These are phyloP conservation scores for Lactarius trivialis DNA, from an alignment of 768 basidiomycete genomes.

Conservation along the genomic window DNA sequence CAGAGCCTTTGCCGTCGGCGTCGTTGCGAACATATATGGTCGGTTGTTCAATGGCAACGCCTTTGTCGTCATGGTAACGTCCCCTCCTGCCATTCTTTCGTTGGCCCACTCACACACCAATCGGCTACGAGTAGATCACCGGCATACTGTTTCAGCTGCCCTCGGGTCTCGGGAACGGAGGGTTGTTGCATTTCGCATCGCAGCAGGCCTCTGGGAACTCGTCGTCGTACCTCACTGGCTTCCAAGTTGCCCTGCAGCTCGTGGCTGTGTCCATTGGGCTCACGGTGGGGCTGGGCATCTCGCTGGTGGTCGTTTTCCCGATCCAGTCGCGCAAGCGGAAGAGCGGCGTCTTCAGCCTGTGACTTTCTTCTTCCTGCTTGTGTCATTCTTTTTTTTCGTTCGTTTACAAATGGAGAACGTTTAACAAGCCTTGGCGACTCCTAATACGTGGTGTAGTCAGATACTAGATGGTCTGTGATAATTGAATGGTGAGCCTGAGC, in stretches of 20 bases:
- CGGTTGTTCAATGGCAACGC: constrained; percentile 67
- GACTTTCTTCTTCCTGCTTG: neutral
- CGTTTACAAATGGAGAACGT: neutral
- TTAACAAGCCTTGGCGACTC: neutral
- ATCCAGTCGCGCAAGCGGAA: constrained; percentile 51
- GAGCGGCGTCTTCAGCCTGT: constrained; percentile 59
- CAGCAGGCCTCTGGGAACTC: constrained; percentile 46
- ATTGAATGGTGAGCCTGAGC: neutral
- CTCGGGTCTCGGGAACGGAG: constrained; percentile 73
- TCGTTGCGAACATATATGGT: constrained; percentile 72
- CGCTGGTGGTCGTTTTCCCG: constrained; percentile 60
- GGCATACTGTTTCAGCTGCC: constrained; percentile 84
- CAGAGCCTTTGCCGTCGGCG: constrained; percentile 74
- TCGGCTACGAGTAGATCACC: constrained; percentile 41
- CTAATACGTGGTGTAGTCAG: neutral
- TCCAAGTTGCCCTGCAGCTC: constrained; percentile 68
- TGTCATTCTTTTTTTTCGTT: neutral
- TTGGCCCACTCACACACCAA: neutral
- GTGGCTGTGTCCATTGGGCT: constrained; percentile 71
- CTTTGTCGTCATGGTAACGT: constrained; percentile 72
- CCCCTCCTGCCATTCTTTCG: neutral
- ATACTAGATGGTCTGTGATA: neutral
- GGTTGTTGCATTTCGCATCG: constrained; percentile 65
- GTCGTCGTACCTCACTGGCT: constrained; percentile 57
- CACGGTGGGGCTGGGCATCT: constrained; percentile 74